Evolutionary conservation across 176 grass and related monocot genomes (phyloP).

Genomic region (Cenchrus purpureus): DNA sequence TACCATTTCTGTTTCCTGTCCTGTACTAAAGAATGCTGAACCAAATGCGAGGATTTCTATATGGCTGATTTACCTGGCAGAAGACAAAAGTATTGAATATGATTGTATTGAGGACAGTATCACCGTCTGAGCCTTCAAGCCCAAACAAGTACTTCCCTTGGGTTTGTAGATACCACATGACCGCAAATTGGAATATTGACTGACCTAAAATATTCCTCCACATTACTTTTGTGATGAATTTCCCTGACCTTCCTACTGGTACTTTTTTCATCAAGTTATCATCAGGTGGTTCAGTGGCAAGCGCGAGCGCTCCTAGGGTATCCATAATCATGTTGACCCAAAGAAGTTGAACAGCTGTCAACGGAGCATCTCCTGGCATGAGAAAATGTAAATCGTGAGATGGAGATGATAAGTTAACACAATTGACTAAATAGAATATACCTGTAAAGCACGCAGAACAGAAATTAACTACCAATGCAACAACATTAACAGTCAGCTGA

Average conservation of each 20-base stretch:
- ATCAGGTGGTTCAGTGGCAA: slow-evolving; percentile 89
- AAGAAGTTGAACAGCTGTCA: slow-evolving; percentile 90
- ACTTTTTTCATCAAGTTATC: slow-evolving; percentile 75
- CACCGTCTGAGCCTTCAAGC: slow-evolving; percentile 54
- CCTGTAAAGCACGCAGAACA: slow-evolving; percentile 82
- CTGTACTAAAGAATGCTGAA: background rate
- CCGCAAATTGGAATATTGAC: slow-evolving; percentile 69
- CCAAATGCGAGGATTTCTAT: background rate
- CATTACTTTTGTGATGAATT: slow-evolving; percentile 86
- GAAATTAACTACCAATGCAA: slow-evolving; percentile 87
- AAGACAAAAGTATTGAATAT: slow-evolving; percentile 97
- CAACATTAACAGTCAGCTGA: slow-evolving; percentile 86
- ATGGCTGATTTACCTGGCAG: slow-evolving; percentile 70
- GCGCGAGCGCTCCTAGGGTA: slow-evolving; percentile 86
- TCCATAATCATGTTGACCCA: slow-evolving; percentile 99
- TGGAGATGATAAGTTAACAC: slow-evolving; percentile 6
- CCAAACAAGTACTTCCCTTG: slow-evolving; percentile 71
- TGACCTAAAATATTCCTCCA: slow-evolving; percentile 92
- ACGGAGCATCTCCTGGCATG: slow-evolving; percentile 70
- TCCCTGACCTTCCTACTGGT: slow-evolving; percentile 77
- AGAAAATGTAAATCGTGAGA: slow-evolving; percentile 13
- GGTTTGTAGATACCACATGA: slow-evolving; percentile 88
- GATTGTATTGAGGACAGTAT: slow-evolving; percentile 79
- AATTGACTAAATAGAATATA: slow-evolving; percentile 32
- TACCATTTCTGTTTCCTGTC: background rate